phyloP scores from a whole-genome alignment of 1,284 basidiomycete genomes.

The Naganishia liquefaciens region DNA sequence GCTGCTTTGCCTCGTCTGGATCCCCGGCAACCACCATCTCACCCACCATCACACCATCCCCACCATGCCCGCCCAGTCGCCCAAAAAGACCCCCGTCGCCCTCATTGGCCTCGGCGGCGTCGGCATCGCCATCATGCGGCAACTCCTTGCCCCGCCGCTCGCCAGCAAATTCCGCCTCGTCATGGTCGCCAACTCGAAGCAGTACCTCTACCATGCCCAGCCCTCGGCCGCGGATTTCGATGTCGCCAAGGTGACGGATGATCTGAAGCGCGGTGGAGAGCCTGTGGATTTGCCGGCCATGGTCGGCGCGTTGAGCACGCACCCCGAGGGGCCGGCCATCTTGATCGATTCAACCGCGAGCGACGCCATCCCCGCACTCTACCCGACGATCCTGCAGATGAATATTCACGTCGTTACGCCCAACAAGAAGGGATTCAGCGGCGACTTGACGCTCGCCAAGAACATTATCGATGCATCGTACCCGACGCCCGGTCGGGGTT shows the following conservation, averaged over 20 bases:
- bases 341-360: conserved; percentile 94
- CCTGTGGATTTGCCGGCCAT: conserved; percentile 55
- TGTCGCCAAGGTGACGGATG: conserved; percentile 43
- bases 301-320: conserved; percentile 51
- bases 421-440: conserved; percentile 96
- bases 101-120: conserved; percentile 86
- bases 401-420: conserved; percentile 91
- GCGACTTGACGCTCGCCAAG: conserved; percentile 70
- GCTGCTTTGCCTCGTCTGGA: not conserved
- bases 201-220: conserved; percentile 59
- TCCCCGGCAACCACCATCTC: not conserved
- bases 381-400: conserved; percentile 75
- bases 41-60: not conserved
- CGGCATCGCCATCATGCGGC: conserved; percentile 73
- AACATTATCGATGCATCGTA: conserved; percentile 62
- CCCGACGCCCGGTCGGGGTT: conserved; percentile 58
- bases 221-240: conserved; percentile 51
- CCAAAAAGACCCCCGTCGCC: conserved; percentile 59
- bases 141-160: conserved; percentile 65
- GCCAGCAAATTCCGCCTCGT: conserved; percentile 68
- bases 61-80: conserved; percentile 7
- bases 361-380: conserved; percentile 76
- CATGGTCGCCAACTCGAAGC: conserved; percentile 74
- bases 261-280: conserved; percentile 49
- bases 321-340: conserved; percentile 65